Base-by-base conservation (phyloP, 192 early-diverging fungal species). In the Backusella luteola region DNA sequence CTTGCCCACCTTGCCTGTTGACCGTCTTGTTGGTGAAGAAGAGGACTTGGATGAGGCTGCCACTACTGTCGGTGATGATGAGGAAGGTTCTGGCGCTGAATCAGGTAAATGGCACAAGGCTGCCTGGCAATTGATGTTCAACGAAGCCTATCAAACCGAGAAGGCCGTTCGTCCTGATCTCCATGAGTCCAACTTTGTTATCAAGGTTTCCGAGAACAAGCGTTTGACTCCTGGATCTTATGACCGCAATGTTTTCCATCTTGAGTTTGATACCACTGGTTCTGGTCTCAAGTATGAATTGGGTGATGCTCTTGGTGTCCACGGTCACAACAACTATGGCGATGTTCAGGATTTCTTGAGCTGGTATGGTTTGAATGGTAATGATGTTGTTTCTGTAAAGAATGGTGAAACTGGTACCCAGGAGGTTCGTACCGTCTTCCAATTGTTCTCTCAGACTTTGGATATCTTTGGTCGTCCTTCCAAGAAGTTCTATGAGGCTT, bases 231-330 rank as follows among this genome's bases (percentile, higher is more conserved):
- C 97, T 6, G 79, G 80, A 6, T 80, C 84, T 41, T 98, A 98
- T 84, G 97, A 98, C 77, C 95, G 97, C 76, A 96, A 97, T 79
- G 93, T 98, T 15, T 96, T 98, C 91, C 97, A 98, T 83, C 88
- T 98, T 42, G 97, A 98, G 82, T 94, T 98, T 78, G 97, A 97
- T 77, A 94, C 91, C 29, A 87, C 85, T 46, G 85, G 84, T 66
- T 93, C 93, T 6, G 91, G 87, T 44, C 84, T 98, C 73, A 93
- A 90, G 69, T 98, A 98, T 80, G 93, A 96, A 63, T 89, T 98
- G 34, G 96, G 97, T 52, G 96, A 97, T 78, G 97, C 97, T 38
- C 87, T 98, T 23, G 97, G 96, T 78, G 95, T 98, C 2, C 92
- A 94, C 77, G 96, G 94, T 38, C 91, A 92, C 83, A 98, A 98